Evolutionary conservation across 345 rosid species (phyloP).

Genomic region (Cochlearia excelsa): DNA sequence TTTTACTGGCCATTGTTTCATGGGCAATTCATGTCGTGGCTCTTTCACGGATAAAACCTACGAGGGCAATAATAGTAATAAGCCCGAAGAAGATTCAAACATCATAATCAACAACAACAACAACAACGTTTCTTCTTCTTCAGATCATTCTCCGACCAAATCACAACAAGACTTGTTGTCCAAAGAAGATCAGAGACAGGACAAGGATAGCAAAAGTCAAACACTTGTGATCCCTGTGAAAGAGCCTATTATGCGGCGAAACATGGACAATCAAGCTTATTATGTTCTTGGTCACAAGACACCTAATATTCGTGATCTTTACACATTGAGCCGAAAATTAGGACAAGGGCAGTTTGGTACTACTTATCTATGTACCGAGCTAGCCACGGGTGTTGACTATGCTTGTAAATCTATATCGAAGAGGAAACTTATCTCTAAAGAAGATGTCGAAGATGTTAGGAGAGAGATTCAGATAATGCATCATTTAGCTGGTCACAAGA

Average conservation of each 20-base stretch:
- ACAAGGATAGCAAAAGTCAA: not conserved
- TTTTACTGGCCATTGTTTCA: too few species aligned
- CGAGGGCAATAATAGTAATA: too few species aligned
- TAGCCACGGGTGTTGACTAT: not conserved
- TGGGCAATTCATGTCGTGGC: not conserved
- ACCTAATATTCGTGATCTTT: not conserved
- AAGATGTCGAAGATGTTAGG: not conserved
- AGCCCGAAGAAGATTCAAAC: too few species aligned
- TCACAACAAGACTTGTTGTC: not conserved
- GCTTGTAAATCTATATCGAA: not conserved
- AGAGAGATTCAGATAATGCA: conserved; percentile 2
- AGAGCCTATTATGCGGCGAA: not conserved
- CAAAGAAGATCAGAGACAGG: not conserved
- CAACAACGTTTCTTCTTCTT: too few species aligned
- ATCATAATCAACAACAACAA: too few species aligned
- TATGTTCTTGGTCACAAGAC: not conserved
- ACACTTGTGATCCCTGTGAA: not conserved
- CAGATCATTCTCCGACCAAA: not conserved
- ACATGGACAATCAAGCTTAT: not conserved
- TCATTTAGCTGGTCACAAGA: not conserved
- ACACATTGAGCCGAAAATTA: not conserved
- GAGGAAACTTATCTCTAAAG: not conserved
- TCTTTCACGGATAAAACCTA: not conserved
- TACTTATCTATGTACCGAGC: not conserved
- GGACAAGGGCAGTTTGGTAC: not conserved